Percentiles rank a stretch among this genome's conserved stretches.
Evolutionary conservation across 2,329 filamentous ascomycete genomes (phyloP).

Genomic region (Xylogone sp.): DNA sequence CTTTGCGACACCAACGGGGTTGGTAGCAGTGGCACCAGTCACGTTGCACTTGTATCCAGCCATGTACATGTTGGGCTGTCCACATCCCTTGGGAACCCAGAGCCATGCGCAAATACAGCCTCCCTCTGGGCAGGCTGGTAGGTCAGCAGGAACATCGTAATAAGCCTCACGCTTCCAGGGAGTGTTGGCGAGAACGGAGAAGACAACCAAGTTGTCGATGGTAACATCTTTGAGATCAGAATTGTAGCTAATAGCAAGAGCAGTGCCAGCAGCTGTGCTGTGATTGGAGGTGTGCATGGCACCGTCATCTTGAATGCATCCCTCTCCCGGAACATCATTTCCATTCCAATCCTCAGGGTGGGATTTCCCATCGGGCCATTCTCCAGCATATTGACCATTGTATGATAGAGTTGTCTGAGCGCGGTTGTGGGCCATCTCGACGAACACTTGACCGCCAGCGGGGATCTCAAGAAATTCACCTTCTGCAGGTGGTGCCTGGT

Average conservation of each 20-base stretch:
- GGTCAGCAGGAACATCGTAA: constrained; percentile 31
- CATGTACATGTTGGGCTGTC: constrained; percentile 42
- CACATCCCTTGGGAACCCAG: constrained; percentile 35
- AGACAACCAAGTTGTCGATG: constrained; percentile 49
- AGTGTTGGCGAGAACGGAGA: constrained; percentile 35
- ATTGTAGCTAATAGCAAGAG: constrained; percentile 48
- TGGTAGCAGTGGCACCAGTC: constrained; percentile 37
- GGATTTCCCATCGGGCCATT: constrained; percentile 44
- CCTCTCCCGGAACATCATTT: constrained; percentile 28
- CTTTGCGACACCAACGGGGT: constrained; percentile 36
- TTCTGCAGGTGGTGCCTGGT: constrained; percentile 32
- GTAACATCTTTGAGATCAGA: constrained; percentile 41
- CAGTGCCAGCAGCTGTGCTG: constrained; percentile 40
- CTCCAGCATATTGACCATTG: constrained; percentile 31
- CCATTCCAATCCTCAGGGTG: constrained; percentile 41
- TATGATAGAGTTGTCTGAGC: constrained; percentile 44
- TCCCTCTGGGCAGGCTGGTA: constrained; percentile 32
- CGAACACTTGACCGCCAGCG: constrained; percentile 43
- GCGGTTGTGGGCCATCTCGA: constrained; percentile 47
- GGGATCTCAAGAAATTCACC: constrained; percentile 41
- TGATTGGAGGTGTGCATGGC: constrained; percentile 43
- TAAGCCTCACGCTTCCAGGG: constrained; percentile 31
- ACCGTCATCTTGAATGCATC: constrained; percentile 29
- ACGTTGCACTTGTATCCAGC: constrained; percentile 46
- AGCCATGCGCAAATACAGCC: constrained; percentile 39